phyloP scores from a whole-genome alignment of 2,329 filamentous ascomycete genomes.

The Xylogone sp. region DNA sequence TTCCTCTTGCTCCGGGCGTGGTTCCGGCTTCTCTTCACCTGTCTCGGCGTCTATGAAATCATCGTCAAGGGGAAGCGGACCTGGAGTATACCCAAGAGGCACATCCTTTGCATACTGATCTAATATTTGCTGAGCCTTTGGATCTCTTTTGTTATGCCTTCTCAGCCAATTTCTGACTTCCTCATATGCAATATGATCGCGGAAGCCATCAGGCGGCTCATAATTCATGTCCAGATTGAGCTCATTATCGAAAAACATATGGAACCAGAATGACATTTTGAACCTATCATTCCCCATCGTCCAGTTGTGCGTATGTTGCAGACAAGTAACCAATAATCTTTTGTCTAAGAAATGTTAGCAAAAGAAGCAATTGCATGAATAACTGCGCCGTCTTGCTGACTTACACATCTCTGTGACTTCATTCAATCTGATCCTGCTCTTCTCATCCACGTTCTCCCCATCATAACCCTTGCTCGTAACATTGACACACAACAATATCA shows the following conservation, averaged over 20 bases:
- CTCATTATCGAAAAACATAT: constrained; percentile 59
- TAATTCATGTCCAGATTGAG: constrained; percentile 47
- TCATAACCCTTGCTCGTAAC: constrained; percentile 66
- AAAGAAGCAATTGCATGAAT: background rate
- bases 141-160: constrained; percentile 56
- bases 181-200: constrained; percentile 52
- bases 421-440: constrained; percentile 51
- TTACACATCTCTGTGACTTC: constrained; percentile 63
- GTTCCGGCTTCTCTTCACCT: constrained; percentile 9
- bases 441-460: constrained; percentile 56
- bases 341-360: constrained; percentile 44
- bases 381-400: constrained; percentile 21
- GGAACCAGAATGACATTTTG: constrained; percentile 68
- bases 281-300: constrained; percentile 65
- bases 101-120: constrained; percentile 44
- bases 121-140: constrained; percentile 50
- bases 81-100: constrained; percentile 27
- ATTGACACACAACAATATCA: constrained; percentile 62
- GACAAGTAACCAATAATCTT: constrained; percentile 60
- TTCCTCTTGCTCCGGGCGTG: constrained; percentile 12
- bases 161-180: constrained; percentile 62
- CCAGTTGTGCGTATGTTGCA: constrained; percentile 68
- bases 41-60: constrained; percentile 7
- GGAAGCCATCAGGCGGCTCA: constrained; percentile 46
- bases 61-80: constrained; percentile 18